A percentile compares a stretch with the other conserved stretches of the same genome.
phyloP scores from a whole-genome alignment of 2,329 filamentous ascomycete species.

The Cercospora zeae-maydis region DNA sequence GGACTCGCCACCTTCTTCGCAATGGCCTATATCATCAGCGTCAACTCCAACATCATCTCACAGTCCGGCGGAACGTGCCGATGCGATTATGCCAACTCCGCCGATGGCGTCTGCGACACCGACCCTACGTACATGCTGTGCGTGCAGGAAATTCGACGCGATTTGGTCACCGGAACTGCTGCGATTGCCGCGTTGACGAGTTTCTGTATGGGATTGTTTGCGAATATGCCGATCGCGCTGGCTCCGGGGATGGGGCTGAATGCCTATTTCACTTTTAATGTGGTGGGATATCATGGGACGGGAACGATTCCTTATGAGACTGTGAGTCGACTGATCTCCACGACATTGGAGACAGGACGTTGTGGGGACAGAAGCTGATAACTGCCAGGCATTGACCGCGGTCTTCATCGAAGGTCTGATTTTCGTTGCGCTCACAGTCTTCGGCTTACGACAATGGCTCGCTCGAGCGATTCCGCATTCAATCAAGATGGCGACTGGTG shows the following conservation, averaged over 20 bases:
- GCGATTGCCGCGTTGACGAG: conserved; percentile 74
- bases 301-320: conserved; percentile 70
- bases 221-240: conserved; percentile 73
- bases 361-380: neutral
- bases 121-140: conserved; percentile 64
- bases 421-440: conserved; percentile 73
- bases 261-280: conserved; percentile 79
- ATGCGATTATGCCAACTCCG: conserved; percentile 51
- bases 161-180: conserved; percentile 79
- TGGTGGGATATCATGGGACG: conserved; percentile 72
- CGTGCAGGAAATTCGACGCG: conserved; percentile 61
- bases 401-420: conserved; percentile 87
- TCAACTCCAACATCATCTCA: conserved; percentile 63
- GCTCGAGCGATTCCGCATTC: conserved; percentile 76
- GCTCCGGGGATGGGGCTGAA: conserved; percentile 79
- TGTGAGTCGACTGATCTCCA: neutral
- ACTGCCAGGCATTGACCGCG: conserved; percentile 63
- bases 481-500: conserved; percentile 82
- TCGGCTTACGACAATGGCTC: conserved; percentile 84
- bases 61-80: conserved; percentile 73
- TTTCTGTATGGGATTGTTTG: conserved; percentile 80
- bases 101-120: conserved; percentile 49
- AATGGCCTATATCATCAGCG: conserved; percentile 77
- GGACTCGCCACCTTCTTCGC: conserved; percentile 66
- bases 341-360: neutral